phyloP scores from a whole-genome alignment of 2,329 filamentous ascomycete species.

The Monilinia aucupariae region DNA sequence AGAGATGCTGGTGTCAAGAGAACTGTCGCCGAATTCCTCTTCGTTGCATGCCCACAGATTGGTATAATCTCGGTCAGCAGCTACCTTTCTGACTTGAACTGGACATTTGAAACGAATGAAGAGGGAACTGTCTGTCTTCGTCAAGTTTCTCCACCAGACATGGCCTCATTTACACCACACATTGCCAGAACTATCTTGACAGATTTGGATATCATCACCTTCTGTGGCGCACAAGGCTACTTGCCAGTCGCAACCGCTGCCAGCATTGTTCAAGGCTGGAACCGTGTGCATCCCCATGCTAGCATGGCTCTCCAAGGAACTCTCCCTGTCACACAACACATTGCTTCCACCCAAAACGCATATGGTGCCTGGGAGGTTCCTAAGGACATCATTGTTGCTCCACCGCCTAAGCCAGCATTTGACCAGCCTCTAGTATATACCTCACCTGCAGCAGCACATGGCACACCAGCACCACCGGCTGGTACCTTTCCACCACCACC shows the following conservation, averaged over 20 bases:
- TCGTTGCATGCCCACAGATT: slow-evolving; percentile 21
- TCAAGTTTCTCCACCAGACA: slow-evolving; percentile 22
- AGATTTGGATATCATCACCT: slow-evolving; percentile 24
- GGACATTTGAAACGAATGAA: slow-evolving; percentile 18
- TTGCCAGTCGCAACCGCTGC: not conserved
- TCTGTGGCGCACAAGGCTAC: slow-evolving; percentile 19
- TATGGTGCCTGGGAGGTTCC: slow-evolving; percentile 9
- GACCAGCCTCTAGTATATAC: not conserved
- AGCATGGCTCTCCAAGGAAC: not conserved
- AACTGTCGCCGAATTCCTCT: slow-evolving; percentile 21
- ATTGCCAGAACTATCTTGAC: slow-evolving; percentile 25
- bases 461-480: not conserved
- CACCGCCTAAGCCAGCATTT: not conserved
- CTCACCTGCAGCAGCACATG: not conserved
- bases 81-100: slow-evolving; percentile 26
- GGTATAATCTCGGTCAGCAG: slow-evolving; percentile 23
- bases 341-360: slow-evolving; percentile 11
- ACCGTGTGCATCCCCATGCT: not conserved
- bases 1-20: slow-evolving; percentile 23
- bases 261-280: slow-evolving; percentile 3
- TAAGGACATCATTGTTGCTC: not conserved
- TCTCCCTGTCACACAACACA: slow-evolving; percentile 1
- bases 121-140: slow-evolving; percentile 18
- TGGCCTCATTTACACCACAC: slow-evolving; percentile 17
- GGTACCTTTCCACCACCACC: not conserved